A percentile compares a stretch with the other conserved stretches of the same genome.
Evolutionary conservation across 805 yeast species (phyloP).

Genomic region (Candida alai): DNA sequence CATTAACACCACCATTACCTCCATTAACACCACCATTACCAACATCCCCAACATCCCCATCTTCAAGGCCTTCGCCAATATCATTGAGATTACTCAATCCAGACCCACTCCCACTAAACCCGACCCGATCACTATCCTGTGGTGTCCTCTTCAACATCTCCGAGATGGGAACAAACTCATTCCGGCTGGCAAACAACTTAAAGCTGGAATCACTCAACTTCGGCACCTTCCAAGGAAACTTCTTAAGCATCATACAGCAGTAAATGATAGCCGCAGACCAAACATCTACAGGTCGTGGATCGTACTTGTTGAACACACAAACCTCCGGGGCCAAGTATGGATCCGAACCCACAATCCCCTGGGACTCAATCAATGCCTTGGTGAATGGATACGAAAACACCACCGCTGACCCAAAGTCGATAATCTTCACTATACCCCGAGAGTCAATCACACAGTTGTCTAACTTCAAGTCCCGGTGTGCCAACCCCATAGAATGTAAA

Average conservation of each 20-base stretch:
- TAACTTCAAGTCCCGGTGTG: slow-evolving; percentile 77
- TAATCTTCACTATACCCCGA: slow-evolving; percentile 70
- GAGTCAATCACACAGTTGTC: slow-evolving; percentile 79
- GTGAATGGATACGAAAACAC: slow-evolving; percentile 77
- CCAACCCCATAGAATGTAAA: slow-evolving; percentile 72
- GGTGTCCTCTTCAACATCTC: slow-evolving; percentile 40
- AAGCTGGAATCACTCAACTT: slow-evolving; percentile 66
- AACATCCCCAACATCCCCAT: slow-evolving; percentile 13
- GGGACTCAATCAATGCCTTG: slow-evolving; percentile 53
- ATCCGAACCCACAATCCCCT: slow-evolving; percentile 81
- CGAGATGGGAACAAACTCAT: slow-evolving; percentile 43
- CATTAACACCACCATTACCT: no score
- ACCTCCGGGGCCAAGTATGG: slow-evolving; percentile 88
- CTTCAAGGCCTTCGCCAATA: slow-evolving; percentile 15
- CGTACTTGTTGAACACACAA: slow-evolving; percentile 52
- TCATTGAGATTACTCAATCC: slow-evolving; percentile 13
- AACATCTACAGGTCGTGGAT: slow-evolving; percentile 75
- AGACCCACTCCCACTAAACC: neutral
- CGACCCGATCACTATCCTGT: slow-evolving; percentile 16
- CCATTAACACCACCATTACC: no score
- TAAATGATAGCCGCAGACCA: slow-evolving; percentile 85
- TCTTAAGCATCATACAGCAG: slow-evolving; percentile 81
- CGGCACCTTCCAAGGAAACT: slow-evolving; percentile 89
- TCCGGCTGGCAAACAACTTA: slow-evolving; percentile 48
- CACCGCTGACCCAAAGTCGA: slow-evolving; percentile 83